Base-by-base conservation (phyloP, 2,329 filamentous ascomycete species). In the Anthostomella pinea region DNA sequence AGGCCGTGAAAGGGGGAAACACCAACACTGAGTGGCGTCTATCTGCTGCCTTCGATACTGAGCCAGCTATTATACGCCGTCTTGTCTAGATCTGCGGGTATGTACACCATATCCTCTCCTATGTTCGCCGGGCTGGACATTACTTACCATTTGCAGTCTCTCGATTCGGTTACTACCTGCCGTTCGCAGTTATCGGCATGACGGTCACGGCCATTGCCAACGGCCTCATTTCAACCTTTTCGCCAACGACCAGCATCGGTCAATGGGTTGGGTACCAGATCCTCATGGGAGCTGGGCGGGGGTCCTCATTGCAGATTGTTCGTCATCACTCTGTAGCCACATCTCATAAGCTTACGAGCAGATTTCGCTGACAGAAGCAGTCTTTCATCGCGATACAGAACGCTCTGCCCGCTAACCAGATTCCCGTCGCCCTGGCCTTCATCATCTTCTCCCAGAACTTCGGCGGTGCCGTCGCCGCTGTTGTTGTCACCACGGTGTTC, bases 401-500 rank as follows among this genome's bases (percentile, higher is more conserved):
- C 25, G 46, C 51, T 26, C 43, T 52, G 6, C 46, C 49, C 7
- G 48, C 36, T 26, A 31, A 40, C 9, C 49, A 58, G 22, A 39
- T 52, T 7, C 48, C 55, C 10, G 41, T 51, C 33, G 49, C 43
- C 27, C 48, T 49, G 31, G 58, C 60, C 4, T 59, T 68, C 18
- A 53, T 66, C 18, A 64, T 73, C 43, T 75, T 77, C 53, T 72
- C 71, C 54, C 69, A 77, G 33, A 65, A 64, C 3, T 59, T 78
- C 1, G 72, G 73, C 10, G 70, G 70, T 3, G 67, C 74, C 2
- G 56, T 78, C 28, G 64, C 68, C 26, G 64, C 76, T 20, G 63
- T 64, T 1, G 62, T 77, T 16, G 70, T 69, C 2, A 69, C 77
- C 49, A 70, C 72, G 35, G 65, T 77, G 29, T 77, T 79, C 49